phyloP scores from a whole-genome alignment of 2,329 filamentous ascomycete species.

The Paramyrothecium roridum region DNA sequence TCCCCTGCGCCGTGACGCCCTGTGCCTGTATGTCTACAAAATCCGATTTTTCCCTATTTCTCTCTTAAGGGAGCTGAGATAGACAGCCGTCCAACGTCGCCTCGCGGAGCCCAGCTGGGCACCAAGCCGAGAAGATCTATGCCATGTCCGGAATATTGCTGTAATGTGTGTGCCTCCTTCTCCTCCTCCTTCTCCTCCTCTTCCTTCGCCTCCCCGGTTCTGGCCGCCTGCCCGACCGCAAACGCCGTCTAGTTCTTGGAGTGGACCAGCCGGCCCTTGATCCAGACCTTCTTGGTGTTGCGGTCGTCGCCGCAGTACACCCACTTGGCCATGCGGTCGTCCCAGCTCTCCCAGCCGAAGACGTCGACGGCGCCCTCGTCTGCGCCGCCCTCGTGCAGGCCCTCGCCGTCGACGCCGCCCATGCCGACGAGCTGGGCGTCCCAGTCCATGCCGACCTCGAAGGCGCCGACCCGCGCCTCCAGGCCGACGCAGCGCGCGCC shows the following conservation, averaged over 20 bases:
- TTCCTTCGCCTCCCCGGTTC: no score
- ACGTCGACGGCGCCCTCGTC: conserved; percentile 71
- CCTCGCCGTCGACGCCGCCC: conserved; percentile 42
- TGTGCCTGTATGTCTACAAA: no score
- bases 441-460: conserved; percentile 84
- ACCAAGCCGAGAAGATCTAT: no score
- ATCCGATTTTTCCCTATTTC: neutral
- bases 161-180: no score
- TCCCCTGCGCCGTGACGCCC: no score
- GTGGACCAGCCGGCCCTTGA: conserved; percentile 79
- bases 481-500: conserved; percentile 81
- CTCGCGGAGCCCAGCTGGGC: no score
- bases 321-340: conserved; percentile 88
- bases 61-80: no score
- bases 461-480: conserved; percentile 68
- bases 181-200: no score
- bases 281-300: conserved; percentile 88
- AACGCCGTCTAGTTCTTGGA: conserved; percentile 31
- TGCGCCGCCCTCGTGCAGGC: conserved; percentile 17
- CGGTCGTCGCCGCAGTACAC: conserved; percentile 89
- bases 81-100: no score
- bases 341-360: conserved; percentile 90
- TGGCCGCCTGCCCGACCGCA: no score
- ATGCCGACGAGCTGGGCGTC: conserved; percentile 83
- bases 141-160: no score